Evolutionary conservation across 1,284 basidiomycete species (phyloP).

Genomic region (Rhodotorula sp.): DNA sequence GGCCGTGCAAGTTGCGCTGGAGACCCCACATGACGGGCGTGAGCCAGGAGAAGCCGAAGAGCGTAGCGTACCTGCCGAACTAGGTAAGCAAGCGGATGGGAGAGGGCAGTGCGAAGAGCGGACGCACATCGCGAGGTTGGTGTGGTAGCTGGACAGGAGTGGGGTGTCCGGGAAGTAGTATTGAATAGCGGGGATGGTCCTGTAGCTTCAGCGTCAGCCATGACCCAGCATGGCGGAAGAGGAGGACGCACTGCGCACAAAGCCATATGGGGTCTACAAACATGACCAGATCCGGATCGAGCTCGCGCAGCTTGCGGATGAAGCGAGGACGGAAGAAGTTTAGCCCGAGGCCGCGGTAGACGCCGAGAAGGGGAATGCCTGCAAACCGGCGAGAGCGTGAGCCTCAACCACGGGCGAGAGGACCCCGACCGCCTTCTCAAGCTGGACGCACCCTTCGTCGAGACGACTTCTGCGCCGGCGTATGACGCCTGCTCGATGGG

Average conservation of each 20-base stretch:
- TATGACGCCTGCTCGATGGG: slow-evolving; percentile 52
- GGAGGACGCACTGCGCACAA: slow-evolving; percentile 1
- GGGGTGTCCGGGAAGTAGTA: slow-evolving; percentile 54
- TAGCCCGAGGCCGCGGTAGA: slow-evolving; percentile 55
- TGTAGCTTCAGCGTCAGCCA: background rate
- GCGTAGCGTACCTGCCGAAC: slow-evolving; percentile 55
- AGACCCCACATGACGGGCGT: slow-evolving; percentile 54
- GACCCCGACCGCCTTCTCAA: background rate
- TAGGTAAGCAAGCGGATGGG: slow-evolving; percentile 8
- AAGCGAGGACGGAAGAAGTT: slow-evolving; percentile 62
- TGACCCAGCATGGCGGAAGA: background rate
- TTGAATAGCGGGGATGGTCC: slow-evolving; percentile 47
- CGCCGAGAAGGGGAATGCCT: slow-evolving; percentile 58
- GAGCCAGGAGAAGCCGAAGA: slow-evolving; percentile 59
- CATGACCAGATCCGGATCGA: slow-evolving; percentile 58
- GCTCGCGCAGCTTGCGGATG: slow-evolving; percentile 53
- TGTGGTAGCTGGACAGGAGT: slow-evolving; percentile 60
- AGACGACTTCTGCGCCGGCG: slow-evolving; percentile 59
- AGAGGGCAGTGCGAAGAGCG: slow-evolving; percentile 56
- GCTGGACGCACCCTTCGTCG: slow-evolving; percentile 54
- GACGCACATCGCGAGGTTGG: slow-evolving; percentile 60
- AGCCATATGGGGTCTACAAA: slow-evolving; percentile 58
- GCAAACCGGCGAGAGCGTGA: background rate
- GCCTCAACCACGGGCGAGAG: background rate
- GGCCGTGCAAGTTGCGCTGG: slow-evolving; percentile 30